Conservation (phyloP, 495 filamentous ascomycete genomes). For the Penicillium goetzii region DNA sequence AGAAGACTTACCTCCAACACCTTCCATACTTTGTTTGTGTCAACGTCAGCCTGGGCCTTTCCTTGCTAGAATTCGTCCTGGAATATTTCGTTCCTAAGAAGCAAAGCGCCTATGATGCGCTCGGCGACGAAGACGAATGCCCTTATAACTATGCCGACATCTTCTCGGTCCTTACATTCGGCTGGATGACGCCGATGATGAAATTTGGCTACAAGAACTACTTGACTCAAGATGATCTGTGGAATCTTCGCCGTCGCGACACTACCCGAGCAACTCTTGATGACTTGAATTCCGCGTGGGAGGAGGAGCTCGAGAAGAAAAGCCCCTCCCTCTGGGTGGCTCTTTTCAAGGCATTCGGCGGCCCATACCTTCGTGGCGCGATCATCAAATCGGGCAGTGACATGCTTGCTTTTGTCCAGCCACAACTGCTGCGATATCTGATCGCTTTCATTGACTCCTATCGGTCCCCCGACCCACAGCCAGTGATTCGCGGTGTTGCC, state of each 20-base stretch:
- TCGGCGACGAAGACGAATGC: conserved; percentile 90
- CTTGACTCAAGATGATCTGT: conserved; percentile 94
- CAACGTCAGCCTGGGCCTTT: conserved; percentile 72
- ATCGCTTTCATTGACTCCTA: conserved; percentile 91
- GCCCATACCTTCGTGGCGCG: conserved; percentile 76
- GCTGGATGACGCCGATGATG: conserved; percentile 99
- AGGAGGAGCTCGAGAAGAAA: conserved; percentile 70
- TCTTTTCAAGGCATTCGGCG: conserved; percentile 82
- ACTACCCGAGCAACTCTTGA: conserved; percentile 70
- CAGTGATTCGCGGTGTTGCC: conserved; percentile 78
- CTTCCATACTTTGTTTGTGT: conserved; percentile 80
- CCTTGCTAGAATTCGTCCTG: conserved; percentile 72
- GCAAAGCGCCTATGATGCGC: conserved; percentile 76
- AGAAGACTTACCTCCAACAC: conserved; percentile 65
- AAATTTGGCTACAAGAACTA: conserved; percentile 89
- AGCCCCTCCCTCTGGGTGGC: conserved; percentile 90
- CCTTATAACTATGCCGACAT: conserved; percentile 93
- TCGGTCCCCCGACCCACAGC: conserved; percentile 63
- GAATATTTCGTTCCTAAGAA: conserved; percentile 95
- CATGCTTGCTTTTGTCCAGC: conserved; percentile 82
- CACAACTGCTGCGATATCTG: conserved; percentile 82
- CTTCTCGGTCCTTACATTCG: conserved; percentile 92
- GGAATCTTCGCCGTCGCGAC: conserved; percentile 83
- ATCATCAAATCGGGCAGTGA: conserved; percentile 89
- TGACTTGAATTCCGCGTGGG: conserved; percentile 76